Percentiles rank a stretch among this genome's conserved stretches.
Conservation (phyloP, 1,139 yeast species). For the Candida freyschussii region DNA sequence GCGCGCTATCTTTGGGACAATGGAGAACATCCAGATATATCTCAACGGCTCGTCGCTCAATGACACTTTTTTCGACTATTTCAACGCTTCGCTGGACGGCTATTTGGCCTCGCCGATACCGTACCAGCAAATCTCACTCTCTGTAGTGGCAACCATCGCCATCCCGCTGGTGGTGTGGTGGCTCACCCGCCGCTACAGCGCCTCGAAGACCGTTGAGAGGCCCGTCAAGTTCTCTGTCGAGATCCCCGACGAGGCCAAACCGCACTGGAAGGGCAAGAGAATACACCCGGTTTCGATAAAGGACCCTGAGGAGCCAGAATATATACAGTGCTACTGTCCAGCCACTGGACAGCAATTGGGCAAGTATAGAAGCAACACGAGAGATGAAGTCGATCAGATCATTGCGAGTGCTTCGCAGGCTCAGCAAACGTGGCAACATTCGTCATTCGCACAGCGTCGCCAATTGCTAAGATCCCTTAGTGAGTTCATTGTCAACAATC, state of each 20-base stretch:
- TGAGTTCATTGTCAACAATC: slow-evolving; percentile 71
- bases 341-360: slow-evolving; percentile 93
- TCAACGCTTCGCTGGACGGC: slow-evolving; percentile 18
- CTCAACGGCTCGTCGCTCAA: slow-evolving; percentile 21
- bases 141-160: slow-evolving; percentile 24
- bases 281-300: slow-evolving; percentile 45
- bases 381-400: slow-evolving; percentile 63
- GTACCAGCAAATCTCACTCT: slow-evolving; percentile 23
- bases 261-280: slow-evolving; percentile 90
- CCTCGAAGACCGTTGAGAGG: slow-evolving; percentile 26
- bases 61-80: slow-evolving; percentile 20
- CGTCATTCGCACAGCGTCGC: slow-evolving; percentile 61
- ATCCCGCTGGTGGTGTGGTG: slow-evolving; percentile 20
- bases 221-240: slow-evolving; percentile 49
- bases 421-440: slow-evolving; percentile 47
- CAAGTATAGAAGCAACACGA: slow-evolving; percentile 54
- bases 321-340: slow-evolving; percentile 86
- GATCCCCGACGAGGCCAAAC: slow-evolving; percentile 78
- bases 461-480: slow-evolving; percentile 66
- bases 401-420: slow-evolving; percentile 56
- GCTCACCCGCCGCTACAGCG: slow-evolving; percentile 23
- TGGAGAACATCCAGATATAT: slow-evolving; percentile 19
- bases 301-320: slow-evolving; percentile 51
- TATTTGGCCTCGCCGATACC: slow-evolving; percentile 10
- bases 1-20: too few relatives aligned